Base-by-base conservation (phyloP, 176 grass and related monocot species). In the Aegilops bicornis region DNA sequence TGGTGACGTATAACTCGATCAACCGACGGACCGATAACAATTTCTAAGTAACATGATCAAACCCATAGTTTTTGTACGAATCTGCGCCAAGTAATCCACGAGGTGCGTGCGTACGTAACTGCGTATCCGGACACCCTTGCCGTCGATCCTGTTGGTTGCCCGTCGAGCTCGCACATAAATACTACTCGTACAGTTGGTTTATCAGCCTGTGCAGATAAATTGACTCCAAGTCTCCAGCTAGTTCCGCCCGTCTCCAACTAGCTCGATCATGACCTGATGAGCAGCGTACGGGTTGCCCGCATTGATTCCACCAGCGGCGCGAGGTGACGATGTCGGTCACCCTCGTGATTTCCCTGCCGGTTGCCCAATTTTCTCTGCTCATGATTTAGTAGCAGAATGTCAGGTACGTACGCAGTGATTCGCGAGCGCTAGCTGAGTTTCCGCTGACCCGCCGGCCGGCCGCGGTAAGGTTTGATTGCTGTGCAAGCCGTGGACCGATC, bases 401-500 rank as follows among this genome's bases (percentile, higher is more conserved):
- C 72, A 75, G 17, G 23, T 29, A 48, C 42, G 42, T 74, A 24
- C 24, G 23, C 79, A 54, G n/a, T 31, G 17, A 42, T 69, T 16
- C 22, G 27, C 47, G 42, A 74, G 60, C 36, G 7, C 15, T 33
- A 63, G 24, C 15, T n/a, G 78, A 22, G 54, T 59, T 59, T 59
- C 42, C 24, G 72, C 81, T 87, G 79, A 80, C 68, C 73, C 10
- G 72, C 40, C 25, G 42, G 27, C 42, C 42, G 13, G 40, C 43
- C 71, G 80, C 68, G 42, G 81, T 36, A 68, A 84, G 6, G 40
- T 23, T 84, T 48, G 85, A 87, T 90, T 84, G 67, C 22, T 67
- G 75, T 9, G 59, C 67, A 80, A 87, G 89, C 65, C 85, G 80
- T 90, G 66, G 80, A 84, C 59, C 58, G 42, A 59, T 71, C 36